Percentiles rank a stretch among this genome's conserved stretches.
These are phyloP conservation scores for Dendrocalamus latiflorus DNA, from an alignment of 202 grass and related monocot species.

Conservation along the genomic window DNA sequence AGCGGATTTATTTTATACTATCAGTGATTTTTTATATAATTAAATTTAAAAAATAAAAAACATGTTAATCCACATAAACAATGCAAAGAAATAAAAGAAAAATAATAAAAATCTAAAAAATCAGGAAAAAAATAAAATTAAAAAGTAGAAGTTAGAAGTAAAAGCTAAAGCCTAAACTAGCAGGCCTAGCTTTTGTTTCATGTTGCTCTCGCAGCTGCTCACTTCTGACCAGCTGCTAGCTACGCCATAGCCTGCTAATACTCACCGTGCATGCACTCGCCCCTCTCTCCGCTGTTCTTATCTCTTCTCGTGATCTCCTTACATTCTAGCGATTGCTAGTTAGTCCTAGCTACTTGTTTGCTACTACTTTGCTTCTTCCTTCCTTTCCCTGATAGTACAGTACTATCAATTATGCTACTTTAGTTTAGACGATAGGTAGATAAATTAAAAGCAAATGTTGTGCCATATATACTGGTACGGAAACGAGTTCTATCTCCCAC, in stretches of 20 bases:
- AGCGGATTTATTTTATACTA: too few species aligned
- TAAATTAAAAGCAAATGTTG: background rate
- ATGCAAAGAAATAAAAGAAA: too few species aligned
- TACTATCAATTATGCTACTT: too few species aligned
- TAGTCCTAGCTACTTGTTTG: background rate
- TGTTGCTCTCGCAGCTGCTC: background rate
- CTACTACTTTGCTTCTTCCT: background rate
- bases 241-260: background rate
- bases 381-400: background rate
- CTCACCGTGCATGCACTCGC: background rate
- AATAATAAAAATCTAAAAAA: too few species aligned
- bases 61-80: too few species aligned
- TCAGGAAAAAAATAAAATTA: too few species aligned
- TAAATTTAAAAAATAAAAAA: too few species aligned
- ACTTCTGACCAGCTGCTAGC: slow-evolving; percentile 15
- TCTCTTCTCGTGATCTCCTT: background rate
- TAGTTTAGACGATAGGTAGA: too few species aligned
- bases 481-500: too few species aligned
- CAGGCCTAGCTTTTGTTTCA: background rate
- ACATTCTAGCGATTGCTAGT: background rate
- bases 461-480: background rate
- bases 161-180: too few species aligned
- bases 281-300: background rate
- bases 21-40: too few species aligned
- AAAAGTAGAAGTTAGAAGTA: too few species aligned